phyloP scores from a whole-genome alignment of 257 asterid genomes.

The Solanum chiquidenum region DNA sequence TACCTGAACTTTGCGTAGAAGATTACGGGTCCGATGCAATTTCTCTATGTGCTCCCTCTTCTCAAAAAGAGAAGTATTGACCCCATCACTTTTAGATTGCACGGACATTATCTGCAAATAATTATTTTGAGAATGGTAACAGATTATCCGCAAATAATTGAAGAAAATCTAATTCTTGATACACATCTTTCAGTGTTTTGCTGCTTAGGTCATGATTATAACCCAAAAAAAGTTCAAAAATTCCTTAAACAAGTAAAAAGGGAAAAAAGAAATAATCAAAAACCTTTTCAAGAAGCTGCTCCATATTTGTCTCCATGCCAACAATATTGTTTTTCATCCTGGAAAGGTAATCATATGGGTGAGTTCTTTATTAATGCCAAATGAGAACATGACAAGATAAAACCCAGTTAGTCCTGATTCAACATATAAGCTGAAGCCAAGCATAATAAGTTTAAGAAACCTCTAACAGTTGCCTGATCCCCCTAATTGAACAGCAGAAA shows the following conservation, averaged over 20 bases:
- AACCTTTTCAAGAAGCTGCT: slow-evolving; percentile 97
- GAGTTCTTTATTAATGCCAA: neutral
- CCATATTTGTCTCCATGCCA: slow-evolving; percentile 99
- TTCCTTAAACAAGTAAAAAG: neutral
- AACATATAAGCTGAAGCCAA: neutral
- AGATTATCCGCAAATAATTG: slow-evolving; percentile 49
- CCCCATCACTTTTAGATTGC: slow-evolving; percentile 94
- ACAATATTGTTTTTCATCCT: slow-evolving; percentile 97
- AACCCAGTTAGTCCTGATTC: neutral
- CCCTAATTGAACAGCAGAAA: neutral
- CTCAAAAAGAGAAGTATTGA: slow-evolving; percentile 85
- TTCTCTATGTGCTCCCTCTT: slow-evolving; percentile 98
- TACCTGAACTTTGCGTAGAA: slow-evolving; percentile 96
- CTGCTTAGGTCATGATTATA: neutral
- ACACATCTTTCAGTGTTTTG: neutral
- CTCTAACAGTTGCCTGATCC: neutral
- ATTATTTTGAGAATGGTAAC: neutral
- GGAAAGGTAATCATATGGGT: neutral
- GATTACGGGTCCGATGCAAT: slow-evolving; percentile 93
- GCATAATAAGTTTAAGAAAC: neutral
- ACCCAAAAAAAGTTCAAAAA: neutral
- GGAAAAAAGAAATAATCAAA: slow-evolving; percentile 14
- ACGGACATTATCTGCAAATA: slow-evolving; percentile 82
- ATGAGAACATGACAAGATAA: neutral
- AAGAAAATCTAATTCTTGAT: neutral